These are phyloP conservation scores for Fraxinus floribunda DNA, from an alignment of 305 asterid genomes.

Conservation along the genomic window DNA sequence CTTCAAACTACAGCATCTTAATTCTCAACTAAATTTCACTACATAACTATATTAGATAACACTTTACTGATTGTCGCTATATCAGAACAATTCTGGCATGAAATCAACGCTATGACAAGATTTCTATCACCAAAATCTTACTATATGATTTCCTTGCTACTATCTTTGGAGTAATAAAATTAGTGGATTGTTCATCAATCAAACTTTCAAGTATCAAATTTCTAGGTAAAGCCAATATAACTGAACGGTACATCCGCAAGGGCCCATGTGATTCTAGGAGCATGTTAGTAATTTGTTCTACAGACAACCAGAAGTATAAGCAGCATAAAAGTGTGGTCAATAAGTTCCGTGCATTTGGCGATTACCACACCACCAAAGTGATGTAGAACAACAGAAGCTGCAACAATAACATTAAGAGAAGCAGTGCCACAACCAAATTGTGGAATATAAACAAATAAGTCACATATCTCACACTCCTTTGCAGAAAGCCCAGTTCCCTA, in stretches of 20 bases:
- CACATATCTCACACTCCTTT: slow-evolving; percentile 83
- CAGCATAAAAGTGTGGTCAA: background rate
- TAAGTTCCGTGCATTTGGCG: background rate
- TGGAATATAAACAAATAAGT: slow-evolving; percentile 85
- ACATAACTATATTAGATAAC: background rate
- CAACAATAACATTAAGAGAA: slow-evolving; percentile 83
- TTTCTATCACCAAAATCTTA: background rate
- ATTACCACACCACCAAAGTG: slow-evolving; percentile 72
- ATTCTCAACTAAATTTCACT: background rate
- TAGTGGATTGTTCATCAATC: background rate
- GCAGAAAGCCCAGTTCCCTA: slow-evolving; percentile 91
- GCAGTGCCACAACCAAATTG: slow-evolving; percentile 96
- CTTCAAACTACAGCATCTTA: background rate
- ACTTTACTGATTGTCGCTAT: background rate
- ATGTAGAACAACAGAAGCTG: slow-evolving; percentile 83
- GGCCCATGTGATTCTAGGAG: background rate
- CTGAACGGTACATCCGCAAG: background rate
- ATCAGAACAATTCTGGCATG: background rate
- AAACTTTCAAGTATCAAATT: background rate
- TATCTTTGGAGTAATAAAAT: background rate
- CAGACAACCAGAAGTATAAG: background rate
- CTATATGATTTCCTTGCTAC: background rate
- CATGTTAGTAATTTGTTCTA: background rate
- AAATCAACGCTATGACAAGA: background rate
- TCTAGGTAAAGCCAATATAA: background rate